Base-by-base conservation (phyloP, 345 rosid species). In the Chamaenerion angustifolium region DNA sequence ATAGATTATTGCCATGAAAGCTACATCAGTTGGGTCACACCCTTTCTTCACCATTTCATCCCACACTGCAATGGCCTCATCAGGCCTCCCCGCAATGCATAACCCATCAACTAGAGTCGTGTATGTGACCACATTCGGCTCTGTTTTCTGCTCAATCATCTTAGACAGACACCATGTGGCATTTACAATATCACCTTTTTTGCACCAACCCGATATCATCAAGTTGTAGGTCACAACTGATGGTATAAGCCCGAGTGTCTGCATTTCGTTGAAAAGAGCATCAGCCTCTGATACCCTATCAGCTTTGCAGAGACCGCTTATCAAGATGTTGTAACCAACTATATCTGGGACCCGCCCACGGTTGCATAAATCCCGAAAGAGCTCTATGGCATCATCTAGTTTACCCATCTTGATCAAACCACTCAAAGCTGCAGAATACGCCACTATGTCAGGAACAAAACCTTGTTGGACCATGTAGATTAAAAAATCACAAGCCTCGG, bases 141-240 rank as follows among this genome's bases (percentile, higher is more conserved):
- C 66, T 52, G 49, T 76, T 58, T 76, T 81, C 48, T 74, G 64
- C 53, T 47, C 81, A 18, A 40, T 54, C 78, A 89, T 81, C 56
- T 56, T 64, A 54, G 69, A 76, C 46, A 85, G 66, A 68, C 59
- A 89, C 56, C 64, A 66, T 75, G 76, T 43, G 16, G 86, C 90
- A 25, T 57, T 64, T 25, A 77, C 77, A 35, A 79, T 58, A 52
- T 67, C 63, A 48, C 76, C 83, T 48, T 54, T 78, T 64, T 81
- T 79, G 72, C 97, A 89, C 76, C 81, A 81, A 44, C 95, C 95
- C 70, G 80, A 87, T 54, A 89, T 79, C 62, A 89, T 52, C 56
- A 54, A 71, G 77, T 89, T 85, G 58, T 83, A 85, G 8, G 88
- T 81, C 43, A 78, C 74, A 21, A 71, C 65, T 2, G 97, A 77